phyloP scores from a whole-genome alignment of 345 rosid genomes.

The Eutrema japonicum region DNA sequence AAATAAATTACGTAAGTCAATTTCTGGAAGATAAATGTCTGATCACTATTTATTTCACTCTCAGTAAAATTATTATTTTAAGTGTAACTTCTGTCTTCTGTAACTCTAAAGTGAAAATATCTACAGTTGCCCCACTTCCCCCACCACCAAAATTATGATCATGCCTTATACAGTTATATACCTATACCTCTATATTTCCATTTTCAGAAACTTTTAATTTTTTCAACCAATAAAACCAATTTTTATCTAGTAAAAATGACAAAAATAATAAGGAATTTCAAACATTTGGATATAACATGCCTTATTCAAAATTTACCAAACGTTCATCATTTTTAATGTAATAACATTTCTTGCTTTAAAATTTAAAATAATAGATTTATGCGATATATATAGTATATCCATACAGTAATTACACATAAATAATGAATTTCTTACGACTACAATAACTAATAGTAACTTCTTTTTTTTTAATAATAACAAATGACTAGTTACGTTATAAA shows the following conservation, averaged over 20 bases:
- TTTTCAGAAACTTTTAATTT: constrained; percentile 31
- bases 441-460: background rate
- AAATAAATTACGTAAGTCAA: constrained; percentile 42
- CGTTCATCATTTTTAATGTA: background rate
- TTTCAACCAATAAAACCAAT: background rate
- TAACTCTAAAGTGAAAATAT: constrained; percentile 15
- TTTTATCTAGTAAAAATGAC: background rate
- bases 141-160: constrained; percentile 35
- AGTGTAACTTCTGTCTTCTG: constrained; percentile 38
- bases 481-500: background rate
- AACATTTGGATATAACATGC: background rate
- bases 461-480: background rate
- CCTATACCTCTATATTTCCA: constrained; percentile 27
- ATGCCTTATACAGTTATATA: background rate
- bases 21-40: constrained; percentile 45
- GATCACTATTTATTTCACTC: constrained; percentile 45
- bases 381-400: background rate
- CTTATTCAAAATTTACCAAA: background rate
- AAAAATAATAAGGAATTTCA: background rate
- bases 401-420: constrained; percentile 6
- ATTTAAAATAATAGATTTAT: background rate
- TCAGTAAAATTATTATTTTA: constrained; percentile 33
- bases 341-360: background rate
- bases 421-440: background rate
- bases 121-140: constrained; percentile 37